Evolutionary conservation across 202 grass and related monocot species (phyloP), one percentile per base, ranked within the genome.

Genomic region (Carex arenaria): DNA sequence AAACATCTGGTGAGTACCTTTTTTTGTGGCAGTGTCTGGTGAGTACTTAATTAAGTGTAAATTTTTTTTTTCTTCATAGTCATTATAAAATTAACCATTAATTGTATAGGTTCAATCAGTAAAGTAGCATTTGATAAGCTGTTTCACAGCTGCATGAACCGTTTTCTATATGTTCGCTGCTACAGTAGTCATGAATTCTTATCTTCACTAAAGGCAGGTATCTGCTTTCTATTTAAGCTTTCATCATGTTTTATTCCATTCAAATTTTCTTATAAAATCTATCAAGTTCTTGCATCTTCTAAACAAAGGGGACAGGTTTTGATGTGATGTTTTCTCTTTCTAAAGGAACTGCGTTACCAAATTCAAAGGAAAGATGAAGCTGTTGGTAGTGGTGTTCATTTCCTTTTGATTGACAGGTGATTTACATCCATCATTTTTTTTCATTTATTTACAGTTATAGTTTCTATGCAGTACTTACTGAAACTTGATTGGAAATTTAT

Each of bases 371-470:
- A 85, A 79, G 84, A 83, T 20, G 78, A 85, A 85, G n/a, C 72
- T 54, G 60, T 95, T 87, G 83, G 89, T 84, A 72, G 61, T 45
- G 70, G 81, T 86, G 40, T 89, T 84, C 83, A 89, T 88, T 89
- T 94, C 61, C 88, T 94, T 80, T 83, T 97, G 83, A 89, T 97
- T 87, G 94, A 97, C 84, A 97, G 87, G 93, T 98, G 83, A 79
- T 77, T 32, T 23, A 8, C 87, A 82, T 78, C 57, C 12, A 14
- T 61, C 5, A 6, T 23, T 61, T 57, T 36, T 84, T 49, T 70
- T 22, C 51, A 54, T 20, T n/a, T 56, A 11, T 54, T 56, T 30
- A 30, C 17, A 49, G 54, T 71, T 63, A 53, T 56, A 45, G 38
- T 87, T 85, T 75, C 20, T 57, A 76, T 89, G 23, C 28, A 1